Evolutionary conservation across 1,139 yeast genomes (phyloP).

Genomic region (Nakaseomyces bracarensis): DNA sequence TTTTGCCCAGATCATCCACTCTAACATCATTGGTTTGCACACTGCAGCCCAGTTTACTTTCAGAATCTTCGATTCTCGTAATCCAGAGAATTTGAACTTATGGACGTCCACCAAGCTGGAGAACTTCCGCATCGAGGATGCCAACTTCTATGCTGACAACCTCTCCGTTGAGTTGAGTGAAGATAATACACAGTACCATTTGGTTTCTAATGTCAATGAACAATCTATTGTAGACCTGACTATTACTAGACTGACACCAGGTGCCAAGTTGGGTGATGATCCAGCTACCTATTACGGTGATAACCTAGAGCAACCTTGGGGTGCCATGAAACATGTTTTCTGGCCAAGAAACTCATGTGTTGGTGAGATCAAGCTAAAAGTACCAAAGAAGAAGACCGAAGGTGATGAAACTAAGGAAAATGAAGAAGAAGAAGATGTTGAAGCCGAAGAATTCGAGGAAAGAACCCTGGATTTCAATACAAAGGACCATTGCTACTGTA

Average conservation of each 20-base stretch:
- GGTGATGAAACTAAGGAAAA: conserved; percentile 19
- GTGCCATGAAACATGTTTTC: conserved; percentile 88
- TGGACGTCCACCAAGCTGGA: conserved; percentile 93
- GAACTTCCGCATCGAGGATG: conserved; percentile 67
- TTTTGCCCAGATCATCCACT: conserved; percentile 89
- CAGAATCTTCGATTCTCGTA: conserved; percentile 47
- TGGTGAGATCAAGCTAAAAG: conserved; percentile 48
- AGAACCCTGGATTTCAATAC: conserved; percentile 19
- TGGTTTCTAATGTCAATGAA: conserved; percentile 59
- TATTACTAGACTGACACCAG: conserved; percentile 58
- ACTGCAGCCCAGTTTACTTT: conserved; percentile 95
- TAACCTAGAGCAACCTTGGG: conserved; percentile 83
- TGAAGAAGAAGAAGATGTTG: conserved; percentile 12
- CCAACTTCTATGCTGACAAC: conserved; percentile 69
- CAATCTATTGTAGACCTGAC: conserved; percentile 67
- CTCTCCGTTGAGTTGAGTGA: conserved; percentile 55
- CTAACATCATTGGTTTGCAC: conserved; percentile 80
- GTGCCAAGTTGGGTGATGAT: conserved; percentile 83
- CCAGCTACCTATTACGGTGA: conserved; percentile 83
- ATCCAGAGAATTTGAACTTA: conserved; percentile 31
- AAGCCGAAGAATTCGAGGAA: conserved; percentile 16
- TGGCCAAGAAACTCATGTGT: conserved; percentile 81
- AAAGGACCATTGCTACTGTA: conserved; percentile 45
- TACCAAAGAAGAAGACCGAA: conserved; percentile 4
- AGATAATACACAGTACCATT: conserved; percentile 46